Evolutionary conservation across 179 eudicot genomes (phyloP).

Genomic region (Heliamphora pulchella): DNA sequence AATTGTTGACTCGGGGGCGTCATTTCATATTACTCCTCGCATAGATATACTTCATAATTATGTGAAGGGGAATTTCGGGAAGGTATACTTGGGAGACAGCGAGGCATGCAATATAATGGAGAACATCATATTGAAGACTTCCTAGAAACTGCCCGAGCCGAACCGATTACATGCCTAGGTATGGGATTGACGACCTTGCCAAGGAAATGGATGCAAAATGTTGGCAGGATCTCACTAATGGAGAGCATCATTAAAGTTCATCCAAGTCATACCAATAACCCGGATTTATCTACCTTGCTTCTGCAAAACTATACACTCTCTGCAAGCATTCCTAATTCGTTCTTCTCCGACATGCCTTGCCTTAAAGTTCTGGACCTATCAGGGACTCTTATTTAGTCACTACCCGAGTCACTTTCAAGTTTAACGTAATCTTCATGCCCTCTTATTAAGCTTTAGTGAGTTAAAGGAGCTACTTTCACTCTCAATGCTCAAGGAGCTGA

Average conservation of each 20-base stretch:
- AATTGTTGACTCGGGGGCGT: too few species aligned
- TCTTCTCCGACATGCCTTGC: conserved; percentile 14
- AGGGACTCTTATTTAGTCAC: conserved; percentile 11
- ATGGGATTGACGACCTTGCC: conserved; percentile 25
- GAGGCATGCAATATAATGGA: too few species aligned
- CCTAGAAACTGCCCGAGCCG: too few species aligned
- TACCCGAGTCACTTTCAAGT: conserved; percentile 24
- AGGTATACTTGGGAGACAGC: too few species aligned
- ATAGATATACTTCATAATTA: too few species aligned
- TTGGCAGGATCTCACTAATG: conserved; percentile 42
- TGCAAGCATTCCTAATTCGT: conserved; percentile 9
- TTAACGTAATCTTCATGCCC: conserved; percentile 15
- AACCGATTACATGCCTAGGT: conserved; percentile 6
- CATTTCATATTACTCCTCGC: too few species aligned
- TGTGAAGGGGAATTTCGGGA: too few species aligned
- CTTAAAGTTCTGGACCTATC: conserved; percentile 23
- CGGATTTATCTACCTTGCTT: conserved; percentile 20
- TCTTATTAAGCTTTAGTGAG: conserved; percentile 14
- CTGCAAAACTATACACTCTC: conserved; percentile 19
- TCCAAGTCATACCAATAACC: conserved; percentile 14
- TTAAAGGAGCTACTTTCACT: conserved; percentile 18
- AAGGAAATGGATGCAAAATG: conserved; percentile 29
- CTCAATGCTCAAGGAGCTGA: conserved; percentile 18
- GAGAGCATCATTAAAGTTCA: conserved; percentile 19
- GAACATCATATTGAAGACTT: too few species aligned